A percentile compares a stretch with the other conserved stretches of the same genome.
These are phyloP conservation scores for Sphagnum tenellum DNA, from an alignment of 225 moss, liverwort and hornwort genomes.

Conservation along the genomic window DNA sequence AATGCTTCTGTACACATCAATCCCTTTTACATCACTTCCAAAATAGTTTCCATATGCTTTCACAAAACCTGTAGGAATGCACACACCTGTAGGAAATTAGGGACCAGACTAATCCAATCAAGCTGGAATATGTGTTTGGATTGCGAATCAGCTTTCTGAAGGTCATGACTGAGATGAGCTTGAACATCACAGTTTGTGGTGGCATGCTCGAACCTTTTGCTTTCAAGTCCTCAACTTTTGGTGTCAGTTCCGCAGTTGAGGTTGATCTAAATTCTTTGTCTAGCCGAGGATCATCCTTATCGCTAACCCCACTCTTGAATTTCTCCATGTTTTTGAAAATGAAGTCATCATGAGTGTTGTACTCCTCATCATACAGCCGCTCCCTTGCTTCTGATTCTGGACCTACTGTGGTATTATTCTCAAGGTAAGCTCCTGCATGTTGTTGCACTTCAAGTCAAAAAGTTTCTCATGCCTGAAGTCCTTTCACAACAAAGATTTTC, in stretches of 20 bases:
- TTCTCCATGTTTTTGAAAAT: conserved; percentile 87
- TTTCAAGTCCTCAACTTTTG: conserved; percentile 67
- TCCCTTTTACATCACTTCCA: neutral
- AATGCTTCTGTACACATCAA: too few relatives aligned
- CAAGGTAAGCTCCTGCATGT: too few relatives aligned
- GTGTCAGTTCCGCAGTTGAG: conserved; percentile 75
- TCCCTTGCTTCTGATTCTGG: conserved; percentile 2
- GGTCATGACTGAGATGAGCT: conserved; percentile 82
- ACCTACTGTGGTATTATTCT: too few relatives aligned
- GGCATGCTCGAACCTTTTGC: conserved; percentile 49
- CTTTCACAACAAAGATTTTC: too few relatives aligned
- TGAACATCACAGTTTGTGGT: conserved; percentile 73
- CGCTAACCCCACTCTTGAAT: conserved; percentile 67
- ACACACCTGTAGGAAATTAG: conserved; percentile 67
- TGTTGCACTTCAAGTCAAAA: too few relatives aligned
- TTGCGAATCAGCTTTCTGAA: conserved; percentile 89
- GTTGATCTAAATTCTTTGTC: conserved; percentile 77
- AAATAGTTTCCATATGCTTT: too few relatives aligned
- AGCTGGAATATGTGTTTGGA: conserved; percentile 86
- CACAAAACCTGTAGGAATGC: too few relatives aligned
- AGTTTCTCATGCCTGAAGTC: too few relatives aligned
- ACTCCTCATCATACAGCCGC: conserved; percentile 56
- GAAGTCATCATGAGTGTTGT: conserved; percentile 72
- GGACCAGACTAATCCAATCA: conserved; percentile 79
- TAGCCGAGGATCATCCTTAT: conserved; percentile 75